Evolutionary conservation across 2,329 filamentous ascomycete genomes (phyloP).

Genomic region (Tolypocladium tundrense): DNA sequence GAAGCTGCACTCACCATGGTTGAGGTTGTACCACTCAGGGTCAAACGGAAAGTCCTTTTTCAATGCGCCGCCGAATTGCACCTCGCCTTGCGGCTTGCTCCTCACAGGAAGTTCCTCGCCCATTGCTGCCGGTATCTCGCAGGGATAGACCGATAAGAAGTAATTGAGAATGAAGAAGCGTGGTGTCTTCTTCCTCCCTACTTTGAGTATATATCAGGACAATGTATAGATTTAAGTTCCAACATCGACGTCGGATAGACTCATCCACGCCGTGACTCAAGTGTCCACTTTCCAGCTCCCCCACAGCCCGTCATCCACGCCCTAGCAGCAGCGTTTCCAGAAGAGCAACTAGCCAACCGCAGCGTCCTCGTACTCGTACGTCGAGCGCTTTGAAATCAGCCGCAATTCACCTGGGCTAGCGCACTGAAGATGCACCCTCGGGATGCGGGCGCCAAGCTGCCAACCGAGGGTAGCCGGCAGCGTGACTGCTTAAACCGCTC

Average conservation of each 20-base stretch:
- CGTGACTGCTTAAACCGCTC: not conserved
- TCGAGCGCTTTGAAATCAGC: not conserved
- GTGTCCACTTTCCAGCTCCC: not conserved
- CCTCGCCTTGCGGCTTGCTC: not conserved
- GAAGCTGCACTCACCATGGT: slow-evolving; percentile 53
- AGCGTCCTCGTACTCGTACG: not conserved
- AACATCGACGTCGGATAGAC: not conserved
- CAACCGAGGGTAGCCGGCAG: not conserved
- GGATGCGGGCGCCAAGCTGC: not conserved
- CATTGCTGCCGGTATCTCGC: not conserved
- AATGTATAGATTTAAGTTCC: not conserved
- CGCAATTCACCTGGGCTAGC: not conserved
- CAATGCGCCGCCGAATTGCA: slow-evolving; percentile 27
- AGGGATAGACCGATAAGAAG: too few species aligned
- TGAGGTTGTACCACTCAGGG: slow-evolving; percentile 59
- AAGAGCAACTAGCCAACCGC: too few species aligned
- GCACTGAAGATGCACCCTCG: not conserved
- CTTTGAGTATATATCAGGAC: not conserved
- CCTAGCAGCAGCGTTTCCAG: not conserved
- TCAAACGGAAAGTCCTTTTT: slow-evolving; percentile 61
- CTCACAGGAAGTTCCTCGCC: slow-evolving; percentile 1
- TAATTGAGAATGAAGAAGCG: not conserved
- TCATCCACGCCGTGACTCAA: not conserved
- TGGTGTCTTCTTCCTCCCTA: not conserved
- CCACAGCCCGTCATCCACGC: not conserved